Conservation (phyloP, 768 basidiomycete species). For the Cubamyces sp. region DNA sequence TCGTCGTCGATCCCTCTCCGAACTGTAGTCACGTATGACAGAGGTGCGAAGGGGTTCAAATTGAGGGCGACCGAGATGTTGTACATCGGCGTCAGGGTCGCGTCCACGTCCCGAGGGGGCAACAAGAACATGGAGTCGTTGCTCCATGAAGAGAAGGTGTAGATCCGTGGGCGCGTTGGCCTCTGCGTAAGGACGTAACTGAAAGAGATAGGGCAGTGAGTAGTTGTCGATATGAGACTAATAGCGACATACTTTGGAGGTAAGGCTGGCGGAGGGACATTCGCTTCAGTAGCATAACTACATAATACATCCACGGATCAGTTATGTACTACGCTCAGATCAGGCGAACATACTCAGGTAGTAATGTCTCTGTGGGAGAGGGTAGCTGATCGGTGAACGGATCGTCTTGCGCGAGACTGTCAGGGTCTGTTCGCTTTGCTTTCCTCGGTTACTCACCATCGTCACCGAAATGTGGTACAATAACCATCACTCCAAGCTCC, state of each 20-base stretch:
- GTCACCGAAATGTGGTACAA: not conserved
- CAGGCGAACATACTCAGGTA: conserved; percentile 9
- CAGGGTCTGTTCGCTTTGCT: not conserved
- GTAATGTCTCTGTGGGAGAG: conserved; percentile 19
- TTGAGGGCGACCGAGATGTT: conserved; percentile 48
- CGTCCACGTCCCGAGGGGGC: conserved; percentile 36
- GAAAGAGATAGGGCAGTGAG: not conserved
- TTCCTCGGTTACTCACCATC: not conserved
- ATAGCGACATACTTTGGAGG: conserved; percentile 20
- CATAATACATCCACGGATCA: not conserved
- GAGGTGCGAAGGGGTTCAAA: conserved; percentile 50
- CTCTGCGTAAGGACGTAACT: conserved; percentile 26
- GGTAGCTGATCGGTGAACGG: conserved; percentile 20
- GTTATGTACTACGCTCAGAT: too few species aligned
- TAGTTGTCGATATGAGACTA: not conserved
- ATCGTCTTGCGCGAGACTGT: not conserved
- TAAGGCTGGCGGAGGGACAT: conserved; percentile 1
- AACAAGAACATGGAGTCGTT: conserved; percentile 41
- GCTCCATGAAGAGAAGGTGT: conserved; percentile 45
- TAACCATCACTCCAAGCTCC: not conserved
- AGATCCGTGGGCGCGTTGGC: conserved; percentile 40
- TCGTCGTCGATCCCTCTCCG: conserved; percentile 36
- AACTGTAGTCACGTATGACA: conserved; percentile 48
- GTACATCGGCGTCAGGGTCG: conserved; percentile 41
- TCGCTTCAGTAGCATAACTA: conserved; percentile 10